Conservation (phyloP, 1,284 basidiomycete genomes). For the Ceratobasidium sp. region DNA sequence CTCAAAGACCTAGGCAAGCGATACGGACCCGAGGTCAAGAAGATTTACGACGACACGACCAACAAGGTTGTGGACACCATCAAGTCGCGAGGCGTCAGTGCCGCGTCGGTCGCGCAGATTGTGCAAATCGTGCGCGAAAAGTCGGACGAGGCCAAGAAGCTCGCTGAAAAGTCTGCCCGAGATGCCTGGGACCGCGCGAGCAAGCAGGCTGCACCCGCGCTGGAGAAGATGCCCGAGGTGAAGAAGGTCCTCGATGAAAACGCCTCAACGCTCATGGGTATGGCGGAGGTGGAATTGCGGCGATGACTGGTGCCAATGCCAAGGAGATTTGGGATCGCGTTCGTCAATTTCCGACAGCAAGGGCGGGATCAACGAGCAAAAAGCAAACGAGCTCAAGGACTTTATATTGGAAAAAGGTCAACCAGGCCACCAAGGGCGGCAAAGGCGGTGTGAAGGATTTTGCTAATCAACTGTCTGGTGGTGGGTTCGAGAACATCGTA, state of each 20-base stretch:
- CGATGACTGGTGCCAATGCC: constrained; percentile 41
- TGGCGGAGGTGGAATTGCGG: constrained; percentile 40
- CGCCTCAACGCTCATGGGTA: constrained; percentile 23
- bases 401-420: constrained; percentile 47
- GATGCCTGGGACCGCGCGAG: constrained; percentile 48
- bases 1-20: constrained; percentile 28
- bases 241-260: constrained; percentile 44
- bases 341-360: constrained; percentile 46
- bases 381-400: constrained; percentile 48
- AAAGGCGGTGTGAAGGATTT: constrained; percentile 36
- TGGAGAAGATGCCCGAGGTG: constrained; percentile 48
- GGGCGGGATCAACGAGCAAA: constrained; percentile 46
- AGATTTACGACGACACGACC: constrained; percentile 36
- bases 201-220: constrained; percentile 47
- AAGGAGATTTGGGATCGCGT: constrained; percentile 48
- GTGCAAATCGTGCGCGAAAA: constrained; percentile 43
- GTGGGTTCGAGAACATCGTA: constrained; percentile 39
- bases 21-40: constrained; percentile 29
- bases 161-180: constrained; percentile 45
- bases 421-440: constrained; percentile 44
- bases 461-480: constrained; percentile 43
- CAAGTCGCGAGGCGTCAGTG: constrained; percentile 34
- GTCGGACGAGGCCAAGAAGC: constrained; percentile 45
- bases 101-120: constrained; percentile 16
- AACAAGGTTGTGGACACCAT: constrained; percentile 32